phyloP scores from a whole-genome alignment of 352 stramenopile genomes.

The Globisporangium canariense region DNA sequence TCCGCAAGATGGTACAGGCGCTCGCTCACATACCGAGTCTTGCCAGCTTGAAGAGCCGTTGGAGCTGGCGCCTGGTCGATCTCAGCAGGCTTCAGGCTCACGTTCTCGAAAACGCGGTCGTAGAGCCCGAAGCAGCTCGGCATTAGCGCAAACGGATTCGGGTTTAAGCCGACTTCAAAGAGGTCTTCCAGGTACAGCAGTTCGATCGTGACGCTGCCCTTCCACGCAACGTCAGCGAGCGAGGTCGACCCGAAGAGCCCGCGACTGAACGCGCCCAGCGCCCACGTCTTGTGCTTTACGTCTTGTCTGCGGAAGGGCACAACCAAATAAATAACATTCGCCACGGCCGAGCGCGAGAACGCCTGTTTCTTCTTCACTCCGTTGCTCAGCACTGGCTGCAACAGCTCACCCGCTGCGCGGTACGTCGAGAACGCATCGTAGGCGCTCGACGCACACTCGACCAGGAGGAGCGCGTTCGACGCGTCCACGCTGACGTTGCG shows the following conservation, averaged over 20 bases:
- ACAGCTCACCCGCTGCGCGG: constrained; percentile 49
- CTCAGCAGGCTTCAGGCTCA: constrained; percentile 41
- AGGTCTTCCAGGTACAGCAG: constrained; percentile 72
- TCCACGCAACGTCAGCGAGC: constrained; percentile 29
- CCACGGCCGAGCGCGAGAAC: constrained; percentile 57
- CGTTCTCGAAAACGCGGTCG: constrained; percentile 58
- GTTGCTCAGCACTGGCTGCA: constrained; percentile 45
- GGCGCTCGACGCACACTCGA: constrained; percentile 49
- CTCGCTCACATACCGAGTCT: constrained; percentile 50
- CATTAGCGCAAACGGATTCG: constrained; percentile 54
- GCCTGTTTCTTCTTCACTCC: constrained; percentile 57
- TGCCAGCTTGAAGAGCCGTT: constrained; percentile 5
- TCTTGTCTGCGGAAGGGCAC: constrained; percentile 59
- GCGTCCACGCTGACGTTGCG: constrained; percentile 44
- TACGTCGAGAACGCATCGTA: constrained; percentile 66
- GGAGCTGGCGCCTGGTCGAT: not conserved
- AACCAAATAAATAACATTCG: constrained; percentile 70
- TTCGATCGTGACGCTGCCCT: constrained; percentile 59
- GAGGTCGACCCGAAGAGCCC: constrained; percentile 47
- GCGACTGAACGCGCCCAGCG: constrained; percentile 53
- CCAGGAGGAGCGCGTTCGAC: constrained; percentile 48
- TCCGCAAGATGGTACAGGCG: constrained; percentile 57
- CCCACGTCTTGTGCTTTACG: constrained; percentile 73
- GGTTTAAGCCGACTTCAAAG: constrained; percentile 59
- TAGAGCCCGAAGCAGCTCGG: constrained; percentile 63